Percentiles rank a stretch among this genome's conserved stretches.
These are phyloP conservation scores for Parasitella parasitica DNA, from an alignment of 371 early-diverging fungal genomes.

Conservation along the genomic window DNA sequence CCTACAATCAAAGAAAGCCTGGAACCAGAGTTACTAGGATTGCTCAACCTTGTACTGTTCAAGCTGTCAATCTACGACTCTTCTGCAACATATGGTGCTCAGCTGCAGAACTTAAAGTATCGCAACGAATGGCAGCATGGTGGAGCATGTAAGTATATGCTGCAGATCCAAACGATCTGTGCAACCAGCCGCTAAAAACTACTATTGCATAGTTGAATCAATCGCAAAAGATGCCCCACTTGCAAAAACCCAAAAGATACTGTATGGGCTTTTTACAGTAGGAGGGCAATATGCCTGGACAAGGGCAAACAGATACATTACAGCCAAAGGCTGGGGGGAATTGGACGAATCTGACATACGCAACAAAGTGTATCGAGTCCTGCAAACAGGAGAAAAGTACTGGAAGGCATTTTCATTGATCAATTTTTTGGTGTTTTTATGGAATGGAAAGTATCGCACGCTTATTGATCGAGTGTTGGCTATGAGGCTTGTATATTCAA, in stretches of 20 bases:
- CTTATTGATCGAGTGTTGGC: constrained; percentile 76
- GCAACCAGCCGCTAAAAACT: neutral
- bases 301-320: constrained; percentile 58
- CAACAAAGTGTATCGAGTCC: constrained; percentile 61
- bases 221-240: constrained; percentile 61
- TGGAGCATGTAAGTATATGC: constrained; percentile 60
- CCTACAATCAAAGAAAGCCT: constrained; percentile 56
- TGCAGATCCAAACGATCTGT: neutral
- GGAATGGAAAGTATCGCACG: constrained; percentile 79
- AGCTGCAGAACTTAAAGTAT: constrained; percentile 72
- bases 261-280: constrained; percentile 61
- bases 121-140: constrained; percentile 70
- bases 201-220: constrained; percentile 58
- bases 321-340: constrained; percentile 81
- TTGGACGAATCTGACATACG: constrained; percentile 58
- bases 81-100: constrained; percentile 67
- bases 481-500: constrained; percentile 81
- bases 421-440: constrained; percentile 84
- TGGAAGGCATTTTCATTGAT: constrained; percentile 64
- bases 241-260: constrained; percentile 57
- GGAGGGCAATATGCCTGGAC: constrained; percentile 79
- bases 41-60: constrained; percentile 60
- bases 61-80: constrained; percentile 64
- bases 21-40: constrained; percentile 61
- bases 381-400: constrained; percentile 68